These are phyloP conservation scores for Phylloboletellus chloephorus DNA, from an alignment of 1,284 basidiomycete species.

Conservation along the genomic window DNA sequence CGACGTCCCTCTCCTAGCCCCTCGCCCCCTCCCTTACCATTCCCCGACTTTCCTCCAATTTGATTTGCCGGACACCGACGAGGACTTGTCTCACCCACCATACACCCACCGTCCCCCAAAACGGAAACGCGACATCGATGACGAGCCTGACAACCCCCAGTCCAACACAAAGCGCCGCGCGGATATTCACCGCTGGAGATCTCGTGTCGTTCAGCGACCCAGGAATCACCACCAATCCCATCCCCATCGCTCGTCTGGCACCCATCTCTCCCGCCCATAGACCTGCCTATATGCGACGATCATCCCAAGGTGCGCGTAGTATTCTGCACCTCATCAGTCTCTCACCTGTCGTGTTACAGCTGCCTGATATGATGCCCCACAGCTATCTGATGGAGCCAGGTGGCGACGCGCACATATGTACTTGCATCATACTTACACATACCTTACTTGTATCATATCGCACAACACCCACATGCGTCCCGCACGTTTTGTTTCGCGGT, in stretches of 20 bases:
- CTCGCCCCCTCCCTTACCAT: constrained; percentile 62
- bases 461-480: constrained; percentile 18
- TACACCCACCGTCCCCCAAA: constrained; percentile 50
- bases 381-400: constrained; percentile 6
- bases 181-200: constrained; percentile 15
- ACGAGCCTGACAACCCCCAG: constrained; percentile 15
- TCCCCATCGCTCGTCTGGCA: constrained; percentile 16
- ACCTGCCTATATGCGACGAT: constrained; percentile 7
- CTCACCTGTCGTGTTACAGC: constrained; percentile 19
- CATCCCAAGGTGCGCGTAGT: too few relatives aligned
- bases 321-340: constrained; percentile 7
- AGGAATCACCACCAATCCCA: constrained; percentile 4
- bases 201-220: constrained; percentile 16
- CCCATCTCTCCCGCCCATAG: constrained; percentile 19
- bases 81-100: constrained; percentile 63
- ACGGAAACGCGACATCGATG: constrained; percentile 45
- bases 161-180: constrained; percentile 26
- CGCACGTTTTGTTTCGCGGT: constrained; percentile 1
- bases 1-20: constrained; percentile 59
- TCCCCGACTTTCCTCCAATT: constrained; percentile 64
- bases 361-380: constrained; percentile 7
- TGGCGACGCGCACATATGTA: constrained; percentile 24
- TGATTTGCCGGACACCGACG: constrained; percentile 61
- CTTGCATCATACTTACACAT: constrained; percentile 25
- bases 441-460: constrained; percentile 26